A percentile compares a stretch with the other conserved stretches of the same genome.
Evolutionary conservation across 164 flowering plant genomes (phyloP).

Genomic region (Annona squamosa): DNA sequence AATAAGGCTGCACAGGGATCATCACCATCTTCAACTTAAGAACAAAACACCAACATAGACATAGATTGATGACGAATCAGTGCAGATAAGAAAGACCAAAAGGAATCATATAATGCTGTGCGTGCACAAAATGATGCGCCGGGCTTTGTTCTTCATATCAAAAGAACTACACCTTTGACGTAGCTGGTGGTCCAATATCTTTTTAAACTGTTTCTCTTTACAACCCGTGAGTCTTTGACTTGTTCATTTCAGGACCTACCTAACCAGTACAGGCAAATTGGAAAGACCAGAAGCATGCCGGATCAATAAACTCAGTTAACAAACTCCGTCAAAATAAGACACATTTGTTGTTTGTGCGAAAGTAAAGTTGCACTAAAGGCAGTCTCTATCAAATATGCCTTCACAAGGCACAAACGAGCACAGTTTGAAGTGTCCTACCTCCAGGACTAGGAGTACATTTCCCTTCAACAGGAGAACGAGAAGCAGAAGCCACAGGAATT

Average conservation of each 20-base stretch:
- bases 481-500: neutral
- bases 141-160: neutral
- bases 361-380: neutral
- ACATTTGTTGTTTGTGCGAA: neutral
- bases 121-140: too few relatives aligned
- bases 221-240: neutral
- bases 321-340: neutral
- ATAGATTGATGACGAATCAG: neutral
- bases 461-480: conserved; percentile 12
- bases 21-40: neutral
- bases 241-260: neutral
- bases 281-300: too few relatives aligned
- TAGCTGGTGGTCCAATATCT: neutral
- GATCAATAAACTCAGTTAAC: too few relatives aligned
- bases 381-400: neutral
- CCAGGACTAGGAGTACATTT: conserved; percentile 2
- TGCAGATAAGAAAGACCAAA: too few relatives aligned
- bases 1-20: neutral
- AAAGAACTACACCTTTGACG: neutral
- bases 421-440: conserved; percentile 17
- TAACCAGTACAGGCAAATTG: neutral
- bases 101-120: too few relatives aligned
- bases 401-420: neutral
- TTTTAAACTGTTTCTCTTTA: neutral
- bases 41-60: neutral